These are phyloP conservation scores for Cudoniella acicularis DNA, from an alignment of 495 filamentous ascomycete genomes.

Conservation along the genomic window DNA sequence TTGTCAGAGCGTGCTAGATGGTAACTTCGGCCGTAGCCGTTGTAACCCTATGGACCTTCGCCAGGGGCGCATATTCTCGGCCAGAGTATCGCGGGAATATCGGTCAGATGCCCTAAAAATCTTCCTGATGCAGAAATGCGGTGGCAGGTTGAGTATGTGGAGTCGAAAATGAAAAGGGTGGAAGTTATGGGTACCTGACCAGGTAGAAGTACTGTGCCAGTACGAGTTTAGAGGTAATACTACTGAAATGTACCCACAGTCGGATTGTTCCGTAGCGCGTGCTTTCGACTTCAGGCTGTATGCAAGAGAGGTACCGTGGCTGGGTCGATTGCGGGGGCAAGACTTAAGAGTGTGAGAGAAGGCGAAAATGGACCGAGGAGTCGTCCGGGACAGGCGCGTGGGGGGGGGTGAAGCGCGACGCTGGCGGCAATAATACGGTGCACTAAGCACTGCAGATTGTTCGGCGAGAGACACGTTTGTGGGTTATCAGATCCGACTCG, in stretches of 20 bases:
- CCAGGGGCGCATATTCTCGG: constrained; percentile 25
- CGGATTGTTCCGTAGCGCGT: neutral
- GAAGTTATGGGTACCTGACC: neutral
- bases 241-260: neutral
- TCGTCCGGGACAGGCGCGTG: neutral
- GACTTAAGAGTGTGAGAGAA: neutral
- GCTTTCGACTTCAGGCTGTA: neutral
- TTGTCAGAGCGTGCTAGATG: neutral
- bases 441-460: neutral
- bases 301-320: neutral
- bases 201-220: neutral
- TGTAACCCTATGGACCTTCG: constrained; percentile 14
- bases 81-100: neutral
- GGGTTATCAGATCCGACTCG: neutral
- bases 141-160: neutral
- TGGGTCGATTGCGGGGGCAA: neutral
- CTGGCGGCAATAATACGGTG: neutral
- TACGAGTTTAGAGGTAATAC: neutral
- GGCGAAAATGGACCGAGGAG: neutral
- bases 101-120: constrained; percentile 2
- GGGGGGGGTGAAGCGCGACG: neutral
- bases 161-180: neutral
- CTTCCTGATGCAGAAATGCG: neutral
- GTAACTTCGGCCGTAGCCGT: constrained; percentile 17
- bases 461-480: neutral